These are phyloP conservation scores for Colletotrichum gloeosporioides DNA, from an alignment of 2,329 filamentous ascomycete species.

Conservation along the genomic window DNA sequence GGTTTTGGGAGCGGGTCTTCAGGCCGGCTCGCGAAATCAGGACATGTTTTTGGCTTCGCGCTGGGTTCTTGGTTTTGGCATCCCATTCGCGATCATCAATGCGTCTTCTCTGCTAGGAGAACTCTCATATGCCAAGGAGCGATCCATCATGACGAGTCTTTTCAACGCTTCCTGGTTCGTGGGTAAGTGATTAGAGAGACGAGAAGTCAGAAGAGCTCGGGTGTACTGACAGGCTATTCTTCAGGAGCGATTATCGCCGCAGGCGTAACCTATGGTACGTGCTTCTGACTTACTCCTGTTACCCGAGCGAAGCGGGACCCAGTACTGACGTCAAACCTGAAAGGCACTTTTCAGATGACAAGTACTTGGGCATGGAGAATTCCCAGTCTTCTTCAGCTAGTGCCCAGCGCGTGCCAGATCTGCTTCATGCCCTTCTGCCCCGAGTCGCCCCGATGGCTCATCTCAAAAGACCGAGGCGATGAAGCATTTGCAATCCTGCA, in stretches of 20 bases:
- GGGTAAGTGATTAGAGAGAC: neutral
- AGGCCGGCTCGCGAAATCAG: constrained; percentile 34
- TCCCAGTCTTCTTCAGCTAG: constrained; percentile 13
- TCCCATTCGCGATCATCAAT: constrained; percentile 56
- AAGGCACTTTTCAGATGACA: constrained; percentile 7
- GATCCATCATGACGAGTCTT: constrained; percentile 50
- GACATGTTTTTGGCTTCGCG: constrained; percentile 60
- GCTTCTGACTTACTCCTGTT: neutral
- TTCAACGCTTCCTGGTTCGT: constrained; percentile 47
- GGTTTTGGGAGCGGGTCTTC: constrained; percentile 35
- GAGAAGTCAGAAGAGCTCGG: neutral
- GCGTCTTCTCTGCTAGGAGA: constrained; percentile 58
- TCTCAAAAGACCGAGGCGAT: constrained; percentile 34
- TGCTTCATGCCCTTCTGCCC: constrained; percentile 38
- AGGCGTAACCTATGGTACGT: constrained; percentile 1
- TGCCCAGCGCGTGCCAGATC: constrained; percentile 28
- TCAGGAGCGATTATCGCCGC: constrained; percentile 2
- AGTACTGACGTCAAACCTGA: neutral
- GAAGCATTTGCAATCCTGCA: constrained; percentile 35
- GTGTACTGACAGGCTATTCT: neutral
- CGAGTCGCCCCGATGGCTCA: constrained; percentile 38
- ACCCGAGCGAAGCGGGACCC: neutral
- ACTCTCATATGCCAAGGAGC: constrained; percentile 58
- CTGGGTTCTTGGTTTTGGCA: constrained; percentile 59
- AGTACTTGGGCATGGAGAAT: constrained; percentile 18